Evolutionary conservation across 148 eudicot genomes (phyloP), one percentile per base, ranked within the genome.

Genomic region (Cornus controversa): DNA sequence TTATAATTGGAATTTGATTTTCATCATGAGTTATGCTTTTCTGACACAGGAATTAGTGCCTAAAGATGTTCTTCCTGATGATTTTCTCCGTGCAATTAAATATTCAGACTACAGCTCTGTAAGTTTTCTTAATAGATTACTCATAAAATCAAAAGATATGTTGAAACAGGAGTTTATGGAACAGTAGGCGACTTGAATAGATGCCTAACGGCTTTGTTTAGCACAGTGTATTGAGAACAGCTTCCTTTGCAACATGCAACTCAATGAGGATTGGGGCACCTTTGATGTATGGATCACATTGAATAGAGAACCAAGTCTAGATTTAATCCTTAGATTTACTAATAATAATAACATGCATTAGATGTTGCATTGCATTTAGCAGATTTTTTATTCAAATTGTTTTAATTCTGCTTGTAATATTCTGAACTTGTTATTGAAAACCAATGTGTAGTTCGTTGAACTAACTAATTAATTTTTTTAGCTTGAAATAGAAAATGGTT

Each of bases 101-200:
- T 67, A 90, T 82, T 50, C 79, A 60, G 98, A 96, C 82, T 96
- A 96, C 81, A 87, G 90, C 88, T 96, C 99, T 54, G 98, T 96
- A 91, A 88, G 98, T 72, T 67, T 18, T 45, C 27, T 27, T 22
- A 66, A 13, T 25, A 64, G 60, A 25, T 24, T 66, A 45, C 45
- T 22, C 50, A 50, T 50, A 3, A 50, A 3, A 2, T 50, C 7
- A 50, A 50, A 3, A 50, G 20, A 22, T 25, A 13, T 67, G 31
- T 20, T 67, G 20, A 22, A 40, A 15, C 22, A 37, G 18, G 27
- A 36, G 16, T 22, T 36, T 69, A 4, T 22, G 26, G 27, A 3
- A 40, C 37, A 40, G 13, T 47, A 14, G 4, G 40, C n/a, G 23
- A 23, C 68, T 75, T 2, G 70, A 16, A 31, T 63, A 24, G 45